Evolutionary conservation across 495 filamentous ascomycete species (phyloP), one percentile per base, ranked within the genome.

Genomic region (Ascobolus immersus): DNA sequence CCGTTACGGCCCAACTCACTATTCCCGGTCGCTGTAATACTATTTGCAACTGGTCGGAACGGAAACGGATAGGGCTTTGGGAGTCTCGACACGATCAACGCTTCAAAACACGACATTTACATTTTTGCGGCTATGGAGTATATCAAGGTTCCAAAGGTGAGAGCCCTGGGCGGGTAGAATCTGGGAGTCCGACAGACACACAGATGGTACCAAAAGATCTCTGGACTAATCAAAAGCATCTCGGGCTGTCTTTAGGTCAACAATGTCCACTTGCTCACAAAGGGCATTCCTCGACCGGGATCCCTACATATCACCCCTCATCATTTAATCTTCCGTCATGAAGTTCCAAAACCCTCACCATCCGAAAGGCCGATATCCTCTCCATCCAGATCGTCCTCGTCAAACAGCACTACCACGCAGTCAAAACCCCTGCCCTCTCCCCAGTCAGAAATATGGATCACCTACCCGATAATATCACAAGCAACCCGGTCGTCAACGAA

Each of bases 401-500:
- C 28, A n/a, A 17, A 37, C 14, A 13, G 32, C 11, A 36, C 35
- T 22, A n/a, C 38, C 8, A 23, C 35, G 2, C 32, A 32, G 12
- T 25, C 32, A 4, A 37, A 31, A 21, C 14, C 18, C 19, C 13
- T 35, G 3, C 17, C 29, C 12, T 22, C 28, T 21, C 36, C 44
- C 43, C 63, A 69, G n/a, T 70, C 66, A 49, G 75, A 90, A 49
- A 62, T 74, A 33, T 93, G 82, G 77, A 75, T 96, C 34, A 78
- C 84, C 11, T 96, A 89, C 49, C 82, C 80, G 19, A 77, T 93
- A 44, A 80, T 94, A 47, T 61, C 67, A 7, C 68, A 63, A 13
- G 61, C 78, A 28, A 62, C 74, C 32, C 69, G 77, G 35, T 65
- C 66, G 36, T 72, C 77, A 22, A 66, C 72, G 8, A 61, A 58